Base-by-base conservation (phyloP, 1,284 basidiomycete species). In the Moesziomyces sp. region DNA sequence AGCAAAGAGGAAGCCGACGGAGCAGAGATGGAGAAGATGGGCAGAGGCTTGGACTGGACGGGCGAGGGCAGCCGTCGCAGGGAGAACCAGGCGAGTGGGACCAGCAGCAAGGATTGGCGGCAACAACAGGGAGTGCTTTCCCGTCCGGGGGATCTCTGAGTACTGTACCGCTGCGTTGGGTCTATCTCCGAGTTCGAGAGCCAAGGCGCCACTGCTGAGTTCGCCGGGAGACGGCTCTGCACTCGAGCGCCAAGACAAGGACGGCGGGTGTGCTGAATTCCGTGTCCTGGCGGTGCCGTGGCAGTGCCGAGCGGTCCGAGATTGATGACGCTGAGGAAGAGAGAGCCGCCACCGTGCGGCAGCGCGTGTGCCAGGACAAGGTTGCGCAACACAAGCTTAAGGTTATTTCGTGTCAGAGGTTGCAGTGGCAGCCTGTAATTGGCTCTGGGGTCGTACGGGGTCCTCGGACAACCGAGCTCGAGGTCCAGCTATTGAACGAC, bases 151-250 rank as follows among this genome's bases (percentile, higher is more conserved):
- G 56, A 30, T 30, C 52, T 47, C 45, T 55, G 54, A 24, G 55
- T 43, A 47, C 21, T 47, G 56, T 62, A 69, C 66, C 60, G 56
- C 59, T 55, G 33, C 23, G 24, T 52, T 63, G 66, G 66, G 18
- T 58, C 66, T 69, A 68, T 55, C 55, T 62, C 66, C 59, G 59
- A 52, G 46, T 33, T 23, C 21, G 35, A 28, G 42, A 40, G 26
- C 21, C 45, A 50, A 57, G 26, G 26, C 24, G 26, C 26, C n/a
- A 26, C 33, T 11, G 42, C 18, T 48, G 53, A 40, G 43, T 46
- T 38, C 3, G 45, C 47, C 50, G 54, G 58, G 45, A 56, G 52
- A 50, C 35, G n/a, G 48, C 52, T 40, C 38, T 40, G 40, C 24
- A 54, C 40, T 24, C 46, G 53, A 40, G 8, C n/a, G 46, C 52